phyloP scores from a whole-genome alignment of 108 stramenopile species.

The Cyclotella kingstonii region DNA sequence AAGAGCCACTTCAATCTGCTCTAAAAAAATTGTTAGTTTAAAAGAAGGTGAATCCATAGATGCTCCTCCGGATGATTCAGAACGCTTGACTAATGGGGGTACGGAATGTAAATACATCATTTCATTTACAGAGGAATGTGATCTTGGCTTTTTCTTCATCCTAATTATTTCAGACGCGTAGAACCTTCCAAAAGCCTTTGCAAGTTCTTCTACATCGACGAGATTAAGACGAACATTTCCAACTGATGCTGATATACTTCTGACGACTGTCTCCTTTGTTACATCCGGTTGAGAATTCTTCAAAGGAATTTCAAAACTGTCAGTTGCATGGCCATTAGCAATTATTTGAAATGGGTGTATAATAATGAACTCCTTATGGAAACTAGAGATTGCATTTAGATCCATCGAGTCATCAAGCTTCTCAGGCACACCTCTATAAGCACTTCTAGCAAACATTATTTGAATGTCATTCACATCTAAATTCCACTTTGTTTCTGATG shows the following conservation, averaged over 20 bases:
- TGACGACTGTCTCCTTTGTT: slow-evolving; percentile 3
- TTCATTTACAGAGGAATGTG: background rate
- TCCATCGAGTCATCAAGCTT: slow-evolving; percentile 6
- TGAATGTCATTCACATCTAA: slow-evolving; percentile 55
- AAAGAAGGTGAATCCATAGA: slow-evolving; percentile 6
- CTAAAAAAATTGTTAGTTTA: slow-evolving; percentile 44
- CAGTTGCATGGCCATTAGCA: slow-evolving; percentile 17
- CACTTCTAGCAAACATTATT: slow-evolving; percentile 48
- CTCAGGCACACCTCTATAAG: background rate
- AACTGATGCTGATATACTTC: slow-evolving; percentile 33
- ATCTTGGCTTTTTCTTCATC: slow-evolving; percentile 8
- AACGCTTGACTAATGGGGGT: background rate
- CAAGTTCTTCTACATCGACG: slow-evolving; percentile 60
- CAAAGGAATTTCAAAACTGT: slow-evolving; percentile 8
- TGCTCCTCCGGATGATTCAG: background rate
- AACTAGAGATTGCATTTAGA: slow-evolving; percentile 15
- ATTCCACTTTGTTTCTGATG: slow-evolving; percentile 43
- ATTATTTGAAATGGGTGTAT: slow-evolving; percentile 64
- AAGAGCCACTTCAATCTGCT: slow-evolving; percentile 69
- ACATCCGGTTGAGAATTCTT: background rate
- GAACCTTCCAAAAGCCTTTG: slow-evolving; percentile 25
- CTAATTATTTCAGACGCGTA: slow-evolving; percentile 17
- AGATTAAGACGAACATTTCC: slow-evolving; percentile 65
- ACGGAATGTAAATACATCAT: background rate
- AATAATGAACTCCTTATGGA: slow-evolving; percentile 30